Base-by-base conservation (phyloP, 1,284 basidiomycete genomes). In the Lentinus polychrous region DNA sequence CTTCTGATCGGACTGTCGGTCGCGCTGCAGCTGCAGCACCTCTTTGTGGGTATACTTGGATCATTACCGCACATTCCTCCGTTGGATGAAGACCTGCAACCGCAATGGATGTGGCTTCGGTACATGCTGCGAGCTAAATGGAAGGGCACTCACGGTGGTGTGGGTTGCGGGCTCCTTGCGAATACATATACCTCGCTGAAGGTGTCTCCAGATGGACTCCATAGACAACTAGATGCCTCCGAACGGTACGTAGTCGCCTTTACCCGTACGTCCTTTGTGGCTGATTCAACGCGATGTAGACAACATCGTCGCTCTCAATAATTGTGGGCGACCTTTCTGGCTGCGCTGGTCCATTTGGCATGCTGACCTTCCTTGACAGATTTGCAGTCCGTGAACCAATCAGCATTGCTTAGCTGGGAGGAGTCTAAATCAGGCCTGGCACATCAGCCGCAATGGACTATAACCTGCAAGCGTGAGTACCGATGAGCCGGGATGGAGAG, bases 361-460 rank as follows among this genome's bases (percentile, higher is more conserved):
- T 27, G 14, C 39, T 40, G 14, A 40, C 12, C 14, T 6, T 40
- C 12, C 8, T 22, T 27, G 12, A 14, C 54, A 84, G 83, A 79
- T 59, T 67, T 86, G 20, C 80, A 83, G 58, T 61, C 60, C 17
- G 63, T 61, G 43, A 66, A 66, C 11, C 65, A 65, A 33, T 57
- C 68, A 22, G 43, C 72, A 23, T 58, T 72, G 24, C 67, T 84
- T 20, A 77, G 71, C 55, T 85, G 81, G 81, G 56, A 66, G 23
- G 78, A 83, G 39, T 67, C 65, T 0, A 60, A 56, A 5, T 58
- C 62, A 15, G 81, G 80, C 0, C 69, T 69, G 0, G 65, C 66
- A n/a, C 70, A 81, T 51, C 63, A 62, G 2, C 75, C 72, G 2
- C 58, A 63, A 35, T 86, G 83, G 83, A 79, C 68, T 2, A 73